Conservation (phyloP, 148 eudicot species). For the Fallopia convolvulus region DNA sequence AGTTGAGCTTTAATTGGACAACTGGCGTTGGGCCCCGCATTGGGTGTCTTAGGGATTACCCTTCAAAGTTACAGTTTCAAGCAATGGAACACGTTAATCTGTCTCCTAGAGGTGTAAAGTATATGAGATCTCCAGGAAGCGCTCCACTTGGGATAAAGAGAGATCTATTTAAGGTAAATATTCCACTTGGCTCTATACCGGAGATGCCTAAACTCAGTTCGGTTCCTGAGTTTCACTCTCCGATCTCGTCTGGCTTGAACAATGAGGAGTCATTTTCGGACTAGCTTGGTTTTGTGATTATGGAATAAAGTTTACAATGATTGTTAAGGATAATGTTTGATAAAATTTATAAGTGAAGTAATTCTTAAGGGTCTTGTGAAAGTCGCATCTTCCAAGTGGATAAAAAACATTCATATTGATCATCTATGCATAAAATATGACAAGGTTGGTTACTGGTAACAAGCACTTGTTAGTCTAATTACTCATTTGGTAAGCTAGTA, state of each 20-base stretch:
- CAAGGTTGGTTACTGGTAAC: background rate
- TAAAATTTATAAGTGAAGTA: background rate
- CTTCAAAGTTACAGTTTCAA: conserved; percentile 51
- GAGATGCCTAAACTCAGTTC: background rate
- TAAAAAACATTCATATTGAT: background rate
- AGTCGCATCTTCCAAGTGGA: background rate
- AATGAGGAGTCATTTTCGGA: background rate
- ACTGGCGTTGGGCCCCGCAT: conserved; percentile 87
- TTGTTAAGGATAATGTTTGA: background rate
- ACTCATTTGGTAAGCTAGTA: too few relatives aligned
- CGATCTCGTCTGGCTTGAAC: background rate
- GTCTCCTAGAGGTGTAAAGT: conserved; percentile 46
- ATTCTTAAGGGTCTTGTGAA: background rate
- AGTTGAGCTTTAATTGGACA: conserved; percentile 60
- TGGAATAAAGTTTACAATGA: background rate
- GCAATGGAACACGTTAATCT: conserved; percentile 56
- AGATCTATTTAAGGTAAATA: background rate
- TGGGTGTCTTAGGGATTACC: conserved; percentile 83
- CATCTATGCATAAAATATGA: background rate
- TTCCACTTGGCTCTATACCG: background rate
- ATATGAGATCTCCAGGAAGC: conserved; percentile 20
- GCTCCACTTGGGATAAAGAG: background rate
- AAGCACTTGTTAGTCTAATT: too few relatives aligned
- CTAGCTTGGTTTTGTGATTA: background rate
- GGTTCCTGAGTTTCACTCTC: background rate